A percentile compares a stretch with the other conserved stretches of the same genome.
Conservation (phyloP, 345 rosid genomes). For the Toxicodendron radicans region DNA sequence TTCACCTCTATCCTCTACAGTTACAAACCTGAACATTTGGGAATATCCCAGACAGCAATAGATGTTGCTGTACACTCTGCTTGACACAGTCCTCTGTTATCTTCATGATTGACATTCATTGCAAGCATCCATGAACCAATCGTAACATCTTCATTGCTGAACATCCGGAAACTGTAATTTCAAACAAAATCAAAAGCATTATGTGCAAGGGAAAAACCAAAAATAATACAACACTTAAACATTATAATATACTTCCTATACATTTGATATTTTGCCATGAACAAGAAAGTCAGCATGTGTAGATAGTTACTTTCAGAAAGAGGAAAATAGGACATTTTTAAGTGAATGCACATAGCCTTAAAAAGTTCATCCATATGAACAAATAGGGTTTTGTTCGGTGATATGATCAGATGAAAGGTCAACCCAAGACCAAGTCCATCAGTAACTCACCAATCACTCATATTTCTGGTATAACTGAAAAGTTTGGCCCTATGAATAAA, state of each 20-base stretch:
- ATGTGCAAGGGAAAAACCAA: slow-evolving; percentile 1
- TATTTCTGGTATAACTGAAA: neutral
- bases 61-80: slow-evolving; percentile 69
- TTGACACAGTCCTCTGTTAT: slow-evolving; percentile 61
- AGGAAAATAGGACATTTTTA: neutral
- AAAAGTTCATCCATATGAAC: neutral
- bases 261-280: neutral
- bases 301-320: neutral
- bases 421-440: neutral
- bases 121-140: slow-evolving; percentile 99
- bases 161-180: slow-evolving; percentile 83
- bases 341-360: too few relatives aligned
- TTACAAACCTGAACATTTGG: slow-evolving; percentile 86
- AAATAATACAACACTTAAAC: neutral
- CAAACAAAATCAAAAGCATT: slow-evolving; percentile 12
- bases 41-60: slow-evolving; percentile 91
- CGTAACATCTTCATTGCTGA: slow-evolving; percentile 94
- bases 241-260: neutral
- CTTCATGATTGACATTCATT: slow-evolving; percentile 92
- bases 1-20: slow-evolving; percentile 7
- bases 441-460: neutral
- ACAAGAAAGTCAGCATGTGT: neutral
- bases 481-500: neutral
- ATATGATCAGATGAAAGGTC: neutral
- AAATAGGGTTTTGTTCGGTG: neutral